phyloP scores from a whole-genome alignment of 1,284 basidiomycete species.

The Apiotrichum mycotoxinovorans region DNA sequence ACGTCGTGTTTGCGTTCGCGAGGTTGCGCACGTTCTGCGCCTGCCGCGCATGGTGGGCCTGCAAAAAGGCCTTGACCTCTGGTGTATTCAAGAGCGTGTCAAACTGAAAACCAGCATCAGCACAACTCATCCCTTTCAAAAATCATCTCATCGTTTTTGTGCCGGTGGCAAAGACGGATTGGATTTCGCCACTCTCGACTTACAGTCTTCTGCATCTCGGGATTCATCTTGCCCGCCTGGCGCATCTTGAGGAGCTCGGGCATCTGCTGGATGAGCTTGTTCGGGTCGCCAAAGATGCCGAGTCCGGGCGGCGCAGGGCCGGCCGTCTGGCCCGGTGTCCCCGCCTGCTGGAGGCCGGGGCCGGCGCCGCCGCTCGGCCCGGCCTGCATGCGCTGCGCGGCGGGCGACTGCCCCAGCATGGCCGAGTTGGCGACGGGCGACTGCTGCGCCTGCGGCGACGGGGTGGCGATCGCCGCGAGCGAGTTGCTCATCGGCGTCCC shows the following conservation, averaged over 20 bases:
- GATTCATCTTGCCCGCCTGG: slow-evolving; percentile 14
- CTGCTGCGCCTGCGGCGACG: slow-evolving; percentile 18
- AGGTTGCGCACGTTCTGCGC: slow-evolving; percentile 5
- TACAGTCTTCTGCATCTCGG: slow-evolving; percentile 20
- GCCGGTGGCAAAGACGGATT: too few relatives aligned
- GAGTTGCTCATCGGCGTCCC: slow-evolving; percentile 15
- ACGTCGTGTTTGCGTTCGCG: slow-evolving; percentile 7
- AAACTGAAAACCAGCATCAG: slow-evolving; percentile 14
- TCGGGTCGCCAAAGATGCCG: slow-evolving; percentile 17
- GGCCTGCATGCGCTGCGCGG: slow-evolving; percentile 18
- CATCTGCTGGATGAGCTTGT: slow-evolving; percentile 17
- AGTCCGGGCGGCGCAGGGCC: slow-evolving; percentile 2
- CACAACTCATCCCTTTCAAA: too few relatives aligned
- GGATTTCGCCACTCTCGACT: not conserved
- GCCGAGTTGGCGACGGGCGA: slow-evolving; percentile 14
- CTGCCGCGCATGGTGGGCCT: slow-evolving; percentile 15
- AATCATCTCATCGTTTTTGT: too few relatives aligned
- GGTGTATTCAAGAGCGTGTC: slow-evolving; percentile 17
- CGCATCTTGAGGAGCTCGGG: slow-evolving; percentile 20
- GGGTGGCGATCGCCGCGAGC: slow-evolving; percentile 11
- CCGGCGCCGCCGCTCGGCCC: slow-evolving; percentile 17
- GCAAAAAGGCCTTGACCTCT: slow-evolving; percentile 19
- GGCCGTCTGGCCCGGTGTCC: slow-evolving; percentile 2
- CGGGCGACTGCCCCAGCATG: slow-evolving; percentile 18
- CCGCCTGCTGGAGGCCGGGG: slow-evolving; percentile 7